These are phyloP conservation scores for Dendrostoma leiphaemia DNA, from an alignment of 2,329 filamentous ascomycete species.

Conservation along the genomic window DNA sequence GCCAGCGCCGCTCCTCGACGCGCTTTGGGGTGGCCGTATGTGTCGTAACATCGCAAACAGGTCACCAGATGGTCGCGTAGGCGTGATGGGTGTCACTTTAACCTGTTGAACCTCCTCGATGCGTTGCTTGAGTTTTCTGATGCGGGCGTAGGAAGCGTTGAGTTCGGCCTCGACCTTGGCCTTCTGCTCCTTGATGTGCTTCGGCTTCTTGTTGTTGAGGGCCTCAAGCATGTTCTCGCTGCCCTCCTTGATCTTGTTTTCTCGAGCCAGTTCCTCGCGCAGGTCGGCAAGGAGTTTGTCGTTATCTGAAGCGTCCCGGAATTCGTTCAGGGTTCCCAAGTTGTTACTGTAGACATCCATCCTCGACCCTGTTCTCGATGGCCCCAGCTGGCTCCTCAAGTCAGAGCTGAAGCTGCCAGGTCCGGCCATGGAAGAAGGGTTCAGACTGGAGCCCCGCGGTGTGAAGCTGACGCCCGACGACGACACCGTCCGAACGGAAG, in stretches of 20 bases:
- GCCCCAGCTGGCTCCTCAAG: slow-evolving; percentile 68
- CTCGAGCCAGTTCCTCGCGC: slow-evolving; percentile 84
- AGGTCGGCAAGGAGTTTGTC: slow-evolving; percentile 75
- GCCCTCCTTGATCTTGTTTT: slow-evolving; percentile 96
- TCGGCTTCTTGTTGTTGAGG: slow-evolving; percentile 89
- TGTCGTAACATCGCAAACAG: slow-evolving; percentile 43
- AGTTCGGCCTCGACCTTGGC: slow-evolving; percentile 82
- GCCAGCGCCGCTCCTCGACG: slow-evolving; percentile 51
- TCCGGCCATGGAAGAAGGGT: slow-evolving; percentile 56
- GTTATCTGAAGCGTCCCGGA: slow-evolving; percentile 51
- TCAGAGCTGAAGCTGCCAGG: slow-evolving; percentile 90
- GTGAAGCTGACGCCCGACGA: slow-evolving; percentile 60
- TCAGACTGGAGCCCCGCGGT: slow-evolving; percentile 67
- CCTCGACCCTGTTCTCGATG: slow-evolving; percentile 62
- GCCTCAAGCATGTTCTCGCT: slow-evolving; percentile 98
- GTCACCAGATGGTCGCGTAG: slow-evolving; percentile 52
- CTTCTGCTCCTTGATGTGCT: slow-evolving; percentile 87
- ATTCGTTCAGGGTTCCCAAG: slow-evolving; percentile 62
- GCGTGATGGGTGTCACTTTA: slow-evolving; percentile 48
- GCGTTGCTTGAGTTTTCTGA: slow-evolving; percentile 58
- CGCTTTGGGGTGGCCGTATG: slow-evolving; percentile 57
- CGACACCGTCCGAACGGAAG: slow-evolving; percentile 43
- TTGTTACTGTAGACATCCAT: slow-evolving; percentile 45
- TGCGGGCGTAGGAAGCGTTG: slow-evolving; percentile 77
- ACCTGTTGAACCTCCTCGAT: slow-evolving; percentile 59